These are phyloP conservation scores for Tubosaeta sp. DNA, from an alignment of 768 basidiomycete species.

Conservation along the genomic window DNA sequence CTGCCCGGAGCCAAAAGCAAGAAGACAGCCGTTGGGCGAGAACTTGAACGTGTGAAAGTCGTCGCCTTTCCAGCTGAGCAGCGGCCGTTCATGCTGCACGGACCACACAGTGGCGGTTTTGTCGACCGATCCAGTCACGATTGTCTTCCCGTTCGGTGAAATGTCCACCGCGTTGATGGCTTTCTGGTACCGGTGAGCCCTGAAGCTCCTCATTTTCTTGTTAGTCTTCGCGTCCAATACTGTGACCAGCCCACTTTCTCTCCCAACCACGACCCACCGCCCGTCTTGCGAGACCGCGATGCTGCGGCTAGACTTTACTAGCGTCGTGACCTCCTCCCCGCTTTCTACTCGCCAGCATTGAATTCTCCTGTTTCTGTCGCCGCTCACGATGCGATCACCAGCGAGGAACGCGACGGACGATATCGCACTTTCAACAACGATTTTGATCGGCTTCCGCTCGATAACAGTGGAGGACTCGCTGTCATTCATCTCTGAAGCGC, in stretches of 20 bases:
- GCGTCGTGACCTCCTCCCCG: not conserved
- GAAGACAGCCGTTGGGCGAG: not conserved
- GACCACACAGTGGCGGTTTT: not conserved
- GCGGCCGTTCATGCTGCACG: not conserved
- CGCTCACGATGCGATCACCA: not conserved
- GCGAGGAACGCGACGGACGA: not conserved
- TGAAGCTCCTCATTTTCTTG: not conserved
- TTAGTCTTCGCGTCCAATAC: not conserved
- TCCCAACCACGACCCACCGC: not conserved
- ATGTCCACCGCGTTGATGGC: not conserved
- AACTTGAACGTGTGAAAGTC: not conserved
- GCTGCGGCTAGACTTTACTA: not conserved
- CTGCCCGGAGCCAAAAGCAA: not conserved
- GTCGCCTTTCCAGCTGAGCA: not conserved
- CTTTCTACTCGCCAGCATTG: not conserved
- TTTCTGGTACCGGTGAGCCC: no score
- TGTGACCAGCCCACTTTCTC: not conserved
- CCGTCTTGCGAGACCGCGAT: not conserved
- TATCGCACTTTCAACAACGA: not conserved
- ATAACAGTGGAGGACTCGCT: no score
- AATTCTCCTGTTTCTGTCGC: not conserved
- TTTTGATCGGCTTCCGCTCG: not conserved
- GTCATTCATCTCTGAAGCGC: no score
- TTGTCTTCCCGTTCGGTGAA: not conserved
- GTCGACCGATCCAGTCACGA: not conserved